Evolutionary conservation across 192 early-diverging fungal species (phyloP), one percentile per base, ranked within the genome.

Genomic region (Pecoramyces ruminantium): DNA sequence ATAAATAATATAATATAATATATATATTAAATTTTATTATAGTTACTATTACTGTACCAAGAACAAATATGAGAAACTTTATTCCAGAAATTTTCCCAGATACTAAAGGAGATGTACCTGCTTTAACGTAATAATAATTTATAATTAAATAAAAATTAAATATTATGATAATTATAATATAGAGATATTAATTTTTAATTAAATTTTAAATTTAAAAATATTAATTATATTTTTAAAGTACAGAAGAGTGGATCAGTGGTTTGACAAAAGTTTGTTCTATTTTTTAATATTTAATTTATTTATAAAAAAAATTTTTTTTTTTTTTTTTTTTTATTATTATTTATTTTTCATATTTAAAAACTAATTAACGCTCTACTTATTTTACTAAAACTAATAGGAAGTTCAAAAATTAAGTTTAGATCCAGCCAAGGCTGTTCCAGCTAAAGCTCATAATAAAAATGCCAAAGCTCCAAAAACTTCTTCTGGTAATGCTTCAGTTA

Each of bases 81-180:
- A 67, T 67, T 67, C 51, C 84, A 17, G 96, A 97, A 78, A 82
- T 97, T 18, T 97, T 92, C 82, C 96, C 96, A 28, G 93, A 95
- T 25, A 95, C 96, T 18, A 89, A 91, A 30, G 88, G 81, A 18
- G 81, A 38, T 40, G 39, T 28, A 13, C 86, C 91, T 21, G 87
- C 87, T 4, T 82, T 92, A 58, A 84, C 91, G 8, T 67, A 67
- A 67, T 25, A 25, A 67, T 34, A 34, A 6, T 34, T 3, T 6
- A 34, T 34, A 34, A 34, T 34, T 6, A 34, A 6, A 34, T 34
- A 6, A 34, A 34, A 6, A 34, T 6, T 34, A 34, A 34, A 6
- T 6, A 34, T 34, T 6, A 34, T 34, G 11, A 34, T 34, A 34
- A 34, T 34, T 6, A 34, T 34, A 34, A 34, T 34, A n/a, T n/a